Base-by-base conservation (phyloP, 2,329 filamentous ascomycete species). In the Alternaria infectoria region DNA sequence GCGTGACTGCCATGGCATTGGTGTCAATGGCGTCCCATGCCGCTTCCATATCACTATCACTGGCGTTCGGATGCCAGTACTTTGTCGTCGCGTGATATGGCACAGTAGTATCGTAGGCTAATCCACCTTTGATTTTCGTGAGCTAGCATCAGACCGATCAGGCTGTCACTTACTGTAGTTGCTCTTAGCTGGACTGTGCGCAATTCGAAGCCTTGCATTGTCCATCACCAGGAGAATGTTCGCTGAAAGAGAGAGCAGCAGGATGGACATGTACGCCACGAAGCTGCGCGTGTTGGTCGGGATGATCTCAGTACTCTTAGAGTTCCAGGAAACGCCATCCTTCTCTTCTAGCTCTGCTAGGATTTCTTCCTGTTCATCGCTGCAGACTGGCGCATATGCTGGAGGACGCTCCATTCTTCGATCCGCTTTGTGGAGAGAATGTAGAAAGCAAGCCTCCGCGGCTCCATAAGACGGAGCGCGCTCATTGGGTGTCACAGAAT, bases 11-110 rank as follows among this genome's bases (percentile, higher is more conserved):
- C 64, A 78, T 73, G 1, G 75, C 69, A 40, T 72, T 73, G 21
- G 76, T 78, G 32, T 78, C 71, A 11, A 79, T 73, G 1, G 71
- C 65, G 56, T 79, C 75, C 76, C 77, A 79, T n/a, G 76, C 76
- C 25, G 64, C 69, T 57, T 77, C 69, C 61, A 73, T 70, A 4
- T 70, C 64, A 45, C 62, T 66, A 12, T 70, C 66, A 36, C 62
- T 78, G 45, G 67, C 64, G 46, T 77, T 72, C 3, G 71, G 74
- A 57, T 76, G 65, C 77, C 76, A 78, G 54, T 71, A 79, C n/a
- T 71, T 51, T 3, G 73, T 70, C 51, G 69, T 69, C 11, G 73
- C 69, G 25, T 73, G 72, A 57, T 70, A 79, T 15, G 72, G 62
- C 19, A 73, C 45, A 30, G 64, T 62, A 6, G 69, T 75, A 28